Evolutionary conservation across 371 early-diverging fungal genomes (phyloP).

Genomic region (Circinella minor): DNA sequence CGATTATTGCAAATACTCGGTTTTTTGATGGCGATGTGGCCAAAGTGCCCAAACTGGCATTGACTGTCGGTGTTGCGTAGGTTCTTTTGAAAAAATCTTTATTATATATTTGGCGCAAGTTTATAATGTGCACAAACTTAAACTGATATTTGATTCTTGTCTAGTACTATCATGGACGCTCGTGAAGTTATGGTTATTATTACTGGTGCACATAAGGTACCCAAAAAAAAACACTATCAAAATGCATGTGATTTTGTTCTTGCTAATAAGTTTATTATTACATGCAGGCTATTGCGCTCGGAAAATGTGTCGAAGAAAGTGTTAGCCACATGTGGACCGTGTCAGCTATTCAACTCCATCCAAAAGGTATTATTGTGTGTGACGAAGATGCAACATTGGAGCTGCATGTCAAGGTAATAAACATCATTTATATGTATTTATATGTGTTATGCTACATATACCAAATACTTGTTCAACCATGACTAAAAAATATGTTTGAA

Average conservation of each 20-base stretch:
- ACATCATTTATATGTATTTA: background rate
- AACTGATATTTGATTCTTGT: no score
- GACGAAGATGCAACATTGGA: conserved; percentile 86
- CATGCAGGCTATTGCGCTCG: conserved; percentile 55
- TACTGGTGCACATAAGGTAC: conserved; percentile 76
- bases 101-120: no score
- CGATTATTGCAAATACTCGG: conserved; percentile 72
- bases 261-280: background rate
- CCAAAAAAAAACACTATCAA: background rate
- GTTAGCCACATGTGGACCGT: conserved; percentile 91
- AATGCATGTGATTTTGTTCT: background rate
- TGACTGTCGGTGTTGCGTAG: conserved; percentile 72
- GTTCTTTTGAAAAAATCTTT: background rate
- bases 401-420: conserved; percentile 71
- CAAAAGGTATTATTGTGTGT: conserved; percentile 80
- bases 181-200: conserved; percentile 84
- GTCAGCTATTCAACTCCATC: conserved; percentile 83
- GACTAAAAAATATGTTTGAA: background rate
- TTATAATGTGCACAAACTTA: no score
- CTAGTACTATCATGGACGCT: conserved; percentile 80
- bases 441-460: no score
- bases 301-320: conserved; percentile 81
- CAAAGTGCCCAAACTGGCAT: conserved; percentile 72
- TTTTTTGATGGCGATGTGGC: conserved; percentile 75
- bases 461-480: background rate